These are phyloP conservation scores for Pseudocercospora eumusae DNA, from an alignment of 2,329 filamentous ascomycete species.

Conservation along the genomic window DNA sequence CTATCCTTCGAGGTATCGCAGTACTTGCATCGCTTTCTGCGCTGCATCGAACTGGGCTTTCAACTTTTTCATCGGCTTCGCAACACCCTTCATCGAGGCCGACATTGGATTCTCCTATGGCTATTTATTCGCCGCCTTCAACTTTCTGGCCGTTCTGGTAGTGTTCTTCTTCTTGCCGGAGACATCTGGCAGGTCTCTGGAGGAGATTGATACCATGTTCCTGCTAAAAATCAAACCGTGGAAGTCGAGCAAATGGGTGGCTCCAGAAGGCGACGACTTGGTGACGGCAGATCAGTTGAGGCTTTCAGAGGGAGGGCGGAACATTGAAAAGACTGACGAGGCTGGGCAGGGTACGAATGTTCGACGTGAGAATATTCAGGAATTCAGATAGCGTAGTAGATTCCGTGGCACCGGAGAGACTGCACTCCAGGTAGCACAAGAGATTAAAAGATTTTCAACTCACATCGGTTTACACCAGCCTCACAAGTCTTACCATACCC, in stretches of 20 bases:
- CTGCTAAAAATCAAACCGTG: conserved; percentile 30
- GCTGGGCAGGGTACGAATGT: background rate
- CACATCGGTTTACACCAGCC: no score
- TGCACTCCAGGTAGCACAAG: background rate
- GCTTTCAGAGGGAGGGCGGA: conserved; percentile 29
- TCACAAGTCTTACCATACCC: no score
- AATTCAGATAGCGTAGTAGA: background rate
- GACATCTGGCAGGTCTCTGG: conserved; percentile 36
- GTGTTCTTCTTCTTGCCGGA: conserved; percentile 39
- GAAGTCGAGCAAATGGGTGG: conserved; percentile 36
- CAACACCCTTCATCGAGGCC: conserved; percentile 34
- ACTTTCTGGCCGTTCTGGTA: background rate
- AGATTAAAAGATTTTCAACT: no score
- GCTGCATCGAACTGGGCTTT: background rate
- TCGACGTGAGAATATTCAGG: background rate
- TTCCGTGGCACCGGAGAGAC: background rate
- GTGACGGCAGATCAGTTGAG: conserved; percentile 32
- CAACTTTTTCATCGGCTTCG: background rate
- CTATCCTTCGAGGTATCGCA: background rate
- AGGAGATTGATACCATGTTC: conserved; percentile 42
- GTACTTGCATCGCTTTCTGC: background rate
- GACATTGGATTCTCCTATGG: conserved; percentile 41
- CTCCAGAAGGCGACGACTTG: conserved; percentile 31
- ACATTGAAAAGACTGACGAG: conserved; percentile 34
- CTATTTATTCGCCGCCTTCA: conserved; percentile 37